Evolutionary conservation across 805 yeast genomes (phyloP).

Genomic region (Cyberlindnera maritima): DNA sequence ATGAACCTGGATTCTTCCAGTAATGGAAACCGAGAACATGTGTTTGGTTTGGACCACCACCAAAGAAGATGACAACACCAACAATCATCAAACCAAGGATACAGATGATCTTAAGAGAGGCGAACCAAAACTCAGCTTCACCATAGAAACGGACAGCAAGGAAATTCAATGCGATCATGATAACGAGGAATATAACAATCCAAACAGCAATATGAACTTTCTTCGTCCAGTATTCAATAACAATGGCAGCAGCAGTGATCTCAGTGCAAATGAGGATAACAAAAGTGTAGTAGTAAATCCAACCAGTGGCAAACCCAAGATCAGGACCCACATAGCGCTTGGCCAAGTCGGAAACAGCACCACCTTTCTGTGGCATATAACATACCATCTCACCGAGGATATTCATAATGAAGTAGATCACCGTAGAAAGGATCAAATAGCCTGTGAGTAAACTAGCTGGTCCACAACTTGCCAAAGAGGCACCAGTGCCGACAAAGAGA

Average conservation of each 20-base stretch:
- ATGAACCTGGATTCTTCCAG: background rate
- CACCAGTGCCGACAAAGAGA: background rate
- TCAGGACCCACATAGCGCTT: background rate
- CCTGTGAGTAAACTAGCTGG: background rate
- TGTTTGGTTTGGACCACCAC: conserved; percentile 10
- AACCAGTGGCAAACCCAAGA: background rate
- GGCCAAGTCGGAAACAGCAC: background rate
- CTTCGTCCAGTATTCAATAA: background rate
- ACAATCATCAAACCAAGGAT: background rate
- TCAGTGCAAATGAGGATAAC: background rate
- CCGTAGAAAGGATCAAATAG: background rate
- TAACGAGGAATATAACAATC: background rate
- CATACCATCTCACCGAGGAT: background rate
- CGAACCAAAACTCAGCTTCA: background rate
- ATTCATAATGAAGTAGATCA: background rate
- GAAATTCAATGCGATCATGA: background rate
- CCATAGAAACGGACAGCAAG: background rate
- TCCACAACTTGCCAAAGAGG: background rate
- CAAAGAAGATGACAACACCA: background rate
- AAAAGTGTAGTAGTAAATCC: background rate
- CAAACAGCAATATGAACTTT: background rate
- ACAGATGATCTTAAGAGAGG: background rate
- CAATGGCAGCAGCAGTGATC: background rate
- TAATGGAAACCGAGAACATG: background rate
- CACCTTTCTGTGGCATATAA: background rate